Evolutionary conservation across 2,329 filamentous ascomycete species (phyloP).

Genomic region (Atkinsonella hypoxylon): DNA sequence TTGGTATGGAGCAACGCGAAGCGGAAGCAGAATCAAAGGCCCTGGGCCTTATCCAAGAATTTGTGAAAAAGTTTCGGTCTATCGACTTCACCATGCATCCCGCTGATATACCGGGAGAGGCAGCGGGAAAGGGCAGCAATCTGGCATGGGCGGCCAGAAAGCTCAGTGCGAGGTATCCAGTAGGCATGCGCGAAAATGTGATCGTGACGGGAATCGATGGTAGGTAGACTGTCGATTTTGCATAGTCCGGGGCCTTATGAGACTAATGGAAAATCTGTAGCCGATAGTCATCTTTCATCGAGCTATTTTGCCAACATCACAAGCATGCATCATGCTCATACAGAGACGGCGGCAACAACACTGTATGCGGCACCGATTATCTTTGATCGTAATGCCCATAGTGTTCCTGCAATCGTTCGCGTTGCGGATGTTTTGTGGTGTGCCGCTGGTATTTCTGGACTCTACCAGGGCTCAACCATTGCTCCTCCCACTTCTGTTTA

Average conservation of each 20-base stretch:
- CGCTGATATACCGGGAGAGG: constrained; percentile 51
- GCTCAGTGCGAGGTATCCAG: constrained; percentile 48
- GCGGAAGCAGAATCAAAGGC: constrained; percentile 49
- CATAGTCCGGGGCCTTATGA: background rate
- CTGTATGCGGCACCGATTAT: constrained; percentile 60
- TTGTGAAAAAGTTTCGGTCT: constrained; percentile 51
- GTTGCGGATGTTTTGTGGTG: constrained; percentile 63
- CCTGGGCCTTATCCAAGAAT: constrained; percentile 46
- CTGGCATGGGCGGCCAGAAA: constrained; percentile 58
- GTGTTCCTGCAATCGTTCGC: constrained; percentile 54
- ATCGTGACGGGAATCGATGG: constrained; percentile 63
- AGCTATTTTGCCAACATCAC: constrained; percentile 57
- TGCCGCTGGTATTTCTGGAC: constrained; percentile 56
- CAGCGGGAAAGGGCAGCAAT: constrained; percentile 65
- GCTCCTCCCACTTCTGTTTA: constrained; percentile 65
- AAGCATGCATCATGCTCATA: constrained; percentile 47
- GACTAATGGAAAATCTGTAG: constrained; percentile 25
- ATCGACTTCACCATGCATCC: constrained; percentile 60
- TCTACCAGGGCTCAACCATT: constrained; percentile 51
- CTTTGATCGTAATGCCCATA: constrained; percentile 62
- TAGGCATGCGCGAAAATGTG: constrained; percentile 43
- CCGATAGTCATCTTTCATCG: constrained; percentile 57
- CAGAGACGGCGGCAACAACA: constrained; percentile 48
- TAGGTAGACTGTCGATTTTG: constrained; percentile 26
- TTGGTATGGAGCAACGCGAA: constrained; percentile 64